phyloP scores from a whole-genome alignment of 1,284 basidiomycete genomes.

The Exobasidium cylindrosporum region DNA sequence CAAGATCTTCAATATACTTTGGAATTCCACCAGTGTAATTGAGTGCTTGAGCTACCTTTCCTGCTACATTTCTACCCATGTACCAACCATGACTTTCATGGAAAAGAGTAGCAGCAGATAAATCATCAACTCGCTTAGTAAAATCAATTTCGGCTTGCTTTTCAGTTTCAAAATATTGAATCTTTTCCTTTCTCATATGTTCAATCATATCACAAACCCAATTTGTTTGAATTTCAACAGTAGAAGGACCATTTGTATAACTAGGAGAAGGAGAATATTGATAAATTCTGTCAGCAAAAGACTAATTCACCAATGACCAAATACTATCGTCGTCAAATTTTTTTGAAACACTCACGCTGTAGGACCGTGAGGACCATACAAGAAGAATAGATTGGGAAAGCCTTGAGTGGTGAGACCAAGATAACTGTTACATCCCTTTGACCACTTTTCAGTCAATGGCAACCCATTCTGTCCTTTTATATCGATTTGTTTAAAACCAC shows the following conservation, averaged over 20 bases:
- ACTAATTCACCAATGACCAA: neutral
- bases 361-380: slow-evolving; percentile 36
- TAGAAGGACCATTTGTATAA: slow-evolving; percentile 33
- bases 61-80: slow-evolving; percentile 33
- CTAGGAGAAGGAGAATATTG: slow-evolving; percentile 19
- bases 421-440: slow-evolving; percentile 32
- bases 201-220: slow-evolving; percentile 31
- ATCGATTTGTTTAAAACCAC: slow-evolving; percentile 41
- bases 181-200: slow-evolving; percentile 31
- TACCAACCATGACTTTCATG: slow-evolving; percentile 39
- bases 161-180: slow-evolving; percentile 29
- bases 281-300: neutral
- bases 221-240: slow-evolving; percentile 33
- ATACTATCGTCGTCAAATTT: no score
- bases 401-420: slow-evolving; percentile 35
- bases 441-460: slow-evolving; percentile 34
- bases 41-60: slow-evolving; percentile 31
- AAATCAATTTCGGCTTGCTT: slow-evolving; percentile 29
- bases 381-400: slow-evolving; percentile 43
- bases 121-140: slow-evolving; percentile 32
- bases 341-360: slow-evolving; percentile 6
- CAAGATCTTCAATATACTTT: slow-evolving; percentile 30
- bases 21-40: slow-evolving; percentile 38
- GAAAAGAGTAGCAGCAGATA: slow-evolving; percentile 33
- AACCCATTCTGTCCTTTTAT: slow-evolving; percentile 32